Evolutionary conservation across 2,329 filamentous ascomycete genomes (phyloP).

Genomic region (Colletotrichum tanaceti): DNA sequence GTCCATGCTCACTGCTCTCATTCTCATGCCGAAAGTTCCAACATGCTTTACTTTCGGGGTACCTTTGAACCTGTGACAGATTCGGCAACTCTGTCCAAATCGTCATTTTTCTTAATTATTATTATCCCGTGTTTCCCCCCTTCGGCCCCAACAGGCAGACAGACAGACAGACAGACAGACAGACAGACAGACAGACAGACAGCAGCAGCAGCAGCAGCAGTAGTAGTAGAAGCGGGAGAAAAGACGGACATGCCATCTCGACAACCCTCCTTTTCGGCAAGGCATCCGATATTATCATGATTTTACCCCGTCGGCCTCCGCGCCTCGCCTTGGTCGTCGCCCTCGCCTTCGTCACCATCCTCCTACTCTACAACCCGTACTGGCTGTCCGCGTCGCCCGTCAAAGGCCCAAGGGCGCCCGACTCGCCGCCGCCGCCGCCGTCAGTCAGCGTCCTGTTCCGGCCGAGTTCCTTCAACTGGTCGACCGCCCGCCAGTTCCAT

Average conservation of each 20-base stretch:
- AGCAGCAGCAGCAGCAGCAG: too few relatives aligned
- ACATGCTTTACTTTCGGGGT: background rate
- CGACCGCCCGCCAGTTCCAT: conserved; percentile 44
- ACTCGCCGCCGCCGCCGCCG: too few relatives aligned
- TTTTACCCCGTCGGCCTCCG: background rate
- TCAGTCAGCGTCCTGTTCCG: conserved; percentile 43
- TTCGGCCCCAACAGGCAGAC: background rate
- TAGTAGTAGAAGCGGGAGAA: background rate
- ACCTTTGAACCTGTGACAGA: background rate
- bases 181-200: too few relatives aligned
- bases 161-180: too few relatives aligned
- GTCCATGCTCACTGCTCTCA: too few relatives aligned
- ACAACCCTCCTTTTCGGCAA: background rate
- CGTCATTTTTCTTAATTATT: too few relatives aligned
- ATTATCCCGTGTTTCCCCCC: background rate
- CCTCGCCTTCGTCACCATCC: background rate
- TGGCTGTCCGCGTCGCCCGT: background rate
- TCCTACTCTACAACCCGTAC: background rate
- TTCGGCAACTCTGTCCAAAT: background rate
- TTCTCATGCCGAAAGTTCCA: background rate
- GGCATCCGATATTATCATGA: background rate
- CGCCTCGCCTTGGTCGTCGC: background rate
- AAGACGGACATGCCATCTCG: background rate
- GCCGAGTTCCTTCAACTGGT: conserved; percentile 49
- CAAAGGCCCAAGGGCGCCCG: background rate